Evolutionary conservation across 768 basidiomycete genomes (phyloP), one percentile per base, ranked within the genome.

Genomic region (Podaxis sp.): DNA sequence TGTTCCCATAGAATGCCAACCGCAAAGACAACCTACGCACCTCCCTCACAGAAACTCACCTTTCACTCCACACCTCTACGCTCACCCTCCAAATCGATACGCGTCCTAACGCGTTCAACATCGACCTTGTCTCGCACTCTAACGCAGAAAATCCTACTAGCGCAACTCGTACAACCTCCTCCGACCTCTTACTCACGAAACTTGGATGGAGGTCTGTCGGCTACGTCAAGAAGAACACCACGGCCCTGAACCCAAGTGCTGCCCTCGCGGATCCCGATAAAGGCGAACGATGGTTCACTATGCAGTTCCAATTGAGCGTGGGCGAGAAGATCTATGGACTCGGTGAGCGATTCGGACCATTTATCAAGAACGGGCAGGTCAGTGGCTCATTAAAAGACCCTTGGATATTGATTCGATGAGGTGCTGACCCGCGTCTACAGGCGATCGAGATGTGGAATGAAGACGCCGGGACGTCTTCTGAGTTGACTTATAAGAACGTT

Each of bases 291-390:
- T 72, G 70, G 69, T 68, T 72, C 41, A 75, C 72, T n/a, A 79
- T 69, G 71, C 73, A 66, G 57, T 82, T 71, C 61, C 74, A 66
- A 71, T 74, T 75, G 26, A 72, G 71, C n/a, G 69, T 75, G 2
- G 80, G 78, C 2, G 81, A 82, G 68, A 75, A 71, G 58, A 78
- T 82, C 48, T 81, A 80, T 64, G 81, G 81, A 7, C 66, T 81
- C 1, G 81, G 81, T 22, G 81, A 82, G 66, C 68, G 78, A 48
- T 82, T 82, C 66, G 78, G 79, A 1, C 77, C 80, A 4, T 76
- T 82, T 50, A 67, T 80, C 58, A 82, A 82, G 73, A 82, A 81
- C 58, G 80, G 80, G 51, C 76, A 75, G 65, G 72, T 74, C 11
- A 36, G 64, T 22, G 12, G 22, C 20, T 17, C 17, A n/a, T 44